Conservation (phyloP, 345 rosid species). For the Populus alba region DNA sequence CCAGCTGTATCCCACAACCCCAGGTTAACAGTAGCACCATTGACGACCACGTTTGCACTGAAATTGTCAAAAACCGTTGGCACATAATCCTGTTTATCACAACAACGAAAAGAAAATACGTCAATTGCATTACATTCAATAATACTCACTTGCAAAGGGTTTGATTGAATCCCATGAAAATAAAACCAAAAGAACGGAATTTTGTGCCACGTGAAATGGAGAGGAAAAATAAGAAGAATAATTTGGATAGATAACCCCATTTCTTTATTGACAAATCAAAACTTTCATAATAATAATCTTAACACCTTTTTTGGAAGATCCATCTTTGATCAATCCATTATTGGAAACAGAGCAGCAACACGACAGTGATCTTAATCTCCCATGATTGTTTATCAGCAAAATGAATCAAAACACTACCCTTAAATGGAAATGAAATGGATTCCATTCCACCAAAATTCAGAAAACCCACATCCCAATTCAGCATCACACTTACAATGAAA, state of each 20-base stretch:
- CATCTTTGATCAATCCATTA: neutral
- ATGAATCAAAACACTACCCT: neutral
- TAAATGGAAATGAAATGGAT: neutral
- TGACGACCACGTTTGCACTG: conserved; percentile 37
- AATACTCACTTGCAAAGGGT: neutral
- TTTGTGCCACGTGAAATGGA: neutral
- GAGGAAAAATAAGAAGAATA: neutral
- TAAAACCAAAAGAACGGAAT: neutral
- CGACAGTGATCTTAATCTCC: neutral
- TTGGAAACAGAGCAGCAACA: neutral
- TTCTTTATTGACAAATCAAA: neutral
- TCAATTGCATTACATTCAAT: neutral
- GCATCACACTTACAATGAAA: neutral
- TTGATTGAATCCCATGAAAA: neutral
- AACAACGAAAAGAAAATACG: neutral
- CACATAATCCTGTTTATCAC: conserved; percentile 27
- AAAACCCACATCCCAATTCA: neutral
- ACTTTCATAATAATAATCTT: neutral
- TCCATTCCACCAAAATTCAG: neutral
- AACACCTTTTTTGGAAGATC: neutral
- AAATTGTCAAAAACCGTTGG: conserved; percentile 38
- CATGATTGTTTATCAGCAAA: neutral
- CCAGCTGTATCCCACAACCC: conserved; percentile 39
- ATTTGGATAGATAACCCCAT: neutral
- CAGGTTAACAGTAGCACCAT: conserved; percentile 31